These are phyloP conservation scores for Hyphopichia khmerensis DNA, from an alignment of 1,139 yeast genomes.

Conservation along the genomic window DNA sequence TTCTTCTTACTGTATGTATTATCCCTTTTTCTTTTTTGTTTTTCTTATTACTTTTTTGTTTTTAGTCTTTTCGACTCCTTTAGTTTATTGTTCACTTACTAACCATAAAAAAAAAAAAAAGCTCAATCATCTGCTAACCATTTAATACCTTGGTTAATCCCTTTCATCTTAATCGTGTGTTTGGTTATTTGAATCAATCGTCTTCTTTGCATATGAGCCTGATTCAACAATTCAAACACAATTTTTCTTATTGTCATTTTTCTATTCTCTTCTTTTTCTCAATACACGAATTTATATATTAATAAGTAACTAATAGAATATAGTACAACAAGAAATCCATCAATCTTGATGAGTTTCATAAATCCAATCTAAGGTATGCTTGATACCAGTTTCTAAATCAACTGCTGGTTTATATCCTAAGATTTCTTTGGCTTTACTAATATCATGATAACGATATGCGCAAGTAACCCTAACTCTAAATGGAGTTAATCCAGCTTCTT, in stretches of 20 bases:
- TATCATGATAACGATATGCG: conserved; percentile 94
- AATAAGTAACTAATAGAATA: too few relatives aligned
- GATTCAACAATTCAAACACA: too few relatives aligned
- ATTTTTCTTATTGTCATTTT: not conserved
- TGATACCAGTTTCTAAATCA: conserved; percentile 78
- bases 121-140: not conserved
- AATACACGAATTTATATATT: not conserved
- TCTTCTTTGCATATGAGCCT: too few relatives aligned
- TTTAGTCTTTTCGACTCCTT: too few relatives aligned
- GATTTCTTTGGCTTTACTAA: conserved; percentile 74
- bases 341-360: conserved; percentile 49
- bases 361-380: conserved; percentile 83
- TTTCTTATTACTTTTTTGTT: not conserved
- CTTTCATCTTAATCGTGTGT: not conserved
- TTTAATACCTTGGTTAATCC: not conserved
- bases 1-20: not conserved
- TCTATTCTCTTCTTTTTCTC: not conserved
- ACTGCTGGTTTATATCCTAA: conserved; percentile 84
- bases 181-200: not conserved
- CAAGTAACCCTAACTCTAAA: conserved; percentile 91
- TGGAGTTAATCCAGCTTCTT: conserved; percentile 94
- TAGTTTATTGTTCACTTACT: too few relatives aligned
- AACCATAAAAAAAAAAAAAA: too few relatives aligned
- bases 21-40: not conserved
- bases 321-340: too few relatives aligned